Base-by-base conservation (phyloP, 495 filamentous ascomycete species). In the Podospora tetraspora region DNA sequence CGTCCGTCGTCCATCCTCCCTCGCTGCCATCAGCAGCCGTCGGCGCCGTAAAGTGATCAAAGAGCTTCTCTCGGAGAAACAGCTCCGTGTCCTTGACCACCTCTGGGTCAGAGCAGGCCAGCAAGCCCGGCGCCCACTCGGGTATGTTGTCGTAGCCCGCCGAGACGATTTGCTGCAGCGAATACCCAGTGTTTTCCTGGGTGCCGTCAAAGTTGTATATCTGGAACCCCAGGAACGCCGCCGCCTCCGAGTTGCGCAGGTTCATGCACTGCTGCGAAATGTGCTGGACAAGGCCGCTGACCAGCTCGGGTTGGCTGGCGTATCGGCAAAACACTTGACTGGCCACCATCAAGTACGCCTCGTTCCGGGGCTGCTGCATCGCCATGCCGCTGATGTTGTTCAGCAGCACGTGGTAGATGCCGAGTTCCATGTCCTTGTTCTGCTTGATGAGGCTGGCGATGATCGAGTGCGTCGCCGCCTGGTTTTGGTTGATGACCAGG, bases 61-160 rank as follows among this genome's bases (percentile, higher is more conserved):
- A 88, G 25, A 91, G 67, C 59, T 85, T 81, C 10, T 84, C 78
- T 30, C 83, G 80, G 37, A 92, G 73, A 61, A 90, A 78, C 5
- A 79, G 79, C 62, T 88, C 82, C 1, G 88, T 86, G 30, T 80
- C 79, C 19, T 78, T 75, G 24, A 86, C 85, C 25, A 91, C 82
- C 3, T 73, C 66, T 13, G 77, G 76, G 57, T 92, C 89, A 21
- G 78, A 83, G 70, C 89, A 90, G 59, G 85, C 85, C 22, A 93
- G 81, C 27, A 95, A 73, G 3, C 87, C 83, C 9, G 92, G 91
- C 1, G 82, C 88, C 89, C 90, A 93, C 37, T 83, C 77, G 0
- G 85, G 82, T 12, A 92, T 76, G 21, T 79, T 81, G 9, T 86
- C 80, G n/a, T 89, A 78, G 12, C 76, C 68, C 16, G 71, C 63